Evolutionary conservation across 305 asterid genomes (phyloP).

Genomic region (Fraxinus nigra): DNA sequence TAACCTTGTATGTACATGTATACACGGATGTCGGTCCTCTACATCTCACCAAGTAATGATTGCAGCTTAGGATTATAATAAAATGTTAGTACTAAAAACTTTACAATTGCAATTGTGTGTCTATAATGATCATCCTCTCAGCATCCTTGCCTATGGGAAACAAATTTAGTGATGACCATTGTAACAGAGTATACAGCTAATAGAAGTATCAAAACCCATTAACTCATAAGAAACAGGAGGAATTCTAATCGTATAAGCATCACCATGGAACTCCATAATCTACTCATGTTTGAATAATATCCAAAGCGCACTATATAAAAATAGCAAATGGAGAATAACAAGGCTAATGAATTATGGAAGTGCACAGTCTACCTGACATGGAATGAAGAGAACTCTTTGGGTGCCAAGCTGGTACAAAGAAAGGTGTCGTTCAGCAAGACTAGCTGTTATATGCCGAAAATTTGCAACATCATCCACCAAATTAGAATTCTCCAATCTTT

Average conservation of each 20-base stretch:
- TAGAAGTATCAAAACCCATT: slow-evolving; percentile 2
- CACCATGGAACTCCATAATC: not conserved
- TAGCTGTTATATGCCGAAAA: slow-evolving; percentile 73
- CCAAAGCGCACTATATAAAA: not conserved
- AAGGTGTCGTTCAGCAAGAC: slow-evolving; percentile 79
- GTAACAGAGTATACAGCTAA: not conserved
- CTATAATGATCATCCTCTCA: not conserved
- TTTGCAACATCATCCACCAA: slow-evolving; percentile 93
- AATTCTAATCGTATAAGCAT: slow-evolving; percentile 1
- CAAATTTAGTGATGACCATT: not conserved
- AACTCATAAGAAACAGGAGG: not conserved
- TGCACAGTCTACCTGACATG: slow-evolving; percentile 71
- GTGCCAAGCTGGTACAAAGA: slow-evolving; percentile 79
- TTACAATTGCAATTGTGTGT: not conserved
- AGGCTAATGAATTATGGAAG: slow-evolving; percentile 4
- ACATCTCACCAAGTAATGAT: not conserved
- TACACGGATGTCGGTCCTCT: not conserved
- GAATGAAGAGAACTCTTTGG: slow-evolving; percentile 89
- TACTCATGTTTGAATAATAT: not conserved
- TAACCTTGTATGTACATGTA: not conserved
- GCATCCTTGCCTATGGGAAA: not conserved
- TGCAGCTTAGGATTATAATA: not conserved
- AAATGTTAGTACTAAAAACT: not conserved
- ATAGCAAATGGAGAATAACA: not conserved
- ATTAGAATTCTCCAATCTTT: slow-evolving; percentile 92